Evolutionary conservation across 306 rosid species (phyloP).

Genomic region (Prunus mume): DNA sequence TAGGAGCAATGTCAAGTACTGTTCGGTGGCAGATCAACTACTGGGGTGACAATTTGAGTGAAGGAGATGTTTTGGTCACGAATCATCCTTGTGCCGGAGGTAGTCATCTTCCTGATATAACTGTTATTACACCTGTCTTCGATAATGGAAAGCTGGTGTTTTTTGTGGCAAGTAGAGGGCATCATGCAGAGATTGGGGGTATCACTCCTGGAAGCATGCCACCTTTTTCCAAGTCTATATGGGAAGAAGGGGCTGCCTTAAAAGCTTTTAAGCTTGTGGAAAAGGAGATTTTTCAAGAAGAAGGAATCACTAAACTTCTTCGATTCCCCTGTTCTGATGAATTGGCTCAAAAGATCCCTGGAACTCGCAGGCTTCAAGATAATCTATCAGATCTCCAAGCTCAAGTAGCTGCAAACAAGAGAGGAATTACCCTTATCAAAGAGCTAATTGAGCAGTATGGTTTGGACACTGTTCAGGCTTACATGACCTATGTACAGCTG

Average conservation of each 20-base stretch:
- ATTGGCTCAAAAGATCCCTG: slow-evolving; percentile 50
- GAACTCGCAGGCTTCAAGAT: slow-evolving; percentile 85
- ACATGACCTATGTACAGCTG: slow-evolving; percentile 83
- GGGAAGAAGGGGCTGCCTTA: slow-evolving; percentile 92
- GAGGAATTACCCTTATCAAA: slow-evolving; percentile 75
- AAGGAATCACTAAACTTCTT: slow-evolving; percentile 66
- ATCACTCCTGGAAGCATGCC: slow-evolving; percentile 99
- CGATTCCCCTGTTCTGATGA: slow-evolving; percentile 56
- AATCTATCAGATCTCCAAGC: slow-evolving; percentile 90
- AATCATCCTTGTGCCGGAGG: slow-evolving; percentile 98
- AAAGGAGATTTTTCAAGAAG: slow-evolving; percentile 79
- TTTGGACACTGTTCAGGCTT: slow-evolving; percentile 80
- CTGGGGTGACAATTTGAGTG: slow-evolving; percentile 71
- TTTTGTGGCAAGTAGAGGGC: slow-evolving; percentile 94
- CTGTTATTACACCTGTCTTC: slow-evolving; percentile 87
- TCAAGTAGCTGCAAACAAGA: slow-evolving; percentile 92
- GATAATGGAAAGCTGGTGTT: slow-evolving; percentile 64
- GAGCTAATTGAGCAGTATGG: slow-evolving; percentile 90
- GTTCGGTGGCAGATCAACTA: slow-evolving; percentile 82
- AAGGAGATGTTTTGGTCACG: slow-evolving; percentile 93
- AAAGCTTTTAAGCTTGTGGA: slow-evolving; percentile 93
- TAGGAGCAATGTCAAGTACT: slow-evolving; percentile 94
- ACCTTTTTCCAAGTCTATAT: slow-evolving; percentile 82
- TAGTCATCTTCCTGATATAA: slow-evolving; percentile 96
- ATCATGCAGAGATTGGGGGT: slow-evolving; percentile 93